A percentile compares a stretch with the other conserved stretches of the same genome.
phyloP scores from a whole-genome alignment of 169 alveolate species.

The Eimeria acervulina region DNA sequence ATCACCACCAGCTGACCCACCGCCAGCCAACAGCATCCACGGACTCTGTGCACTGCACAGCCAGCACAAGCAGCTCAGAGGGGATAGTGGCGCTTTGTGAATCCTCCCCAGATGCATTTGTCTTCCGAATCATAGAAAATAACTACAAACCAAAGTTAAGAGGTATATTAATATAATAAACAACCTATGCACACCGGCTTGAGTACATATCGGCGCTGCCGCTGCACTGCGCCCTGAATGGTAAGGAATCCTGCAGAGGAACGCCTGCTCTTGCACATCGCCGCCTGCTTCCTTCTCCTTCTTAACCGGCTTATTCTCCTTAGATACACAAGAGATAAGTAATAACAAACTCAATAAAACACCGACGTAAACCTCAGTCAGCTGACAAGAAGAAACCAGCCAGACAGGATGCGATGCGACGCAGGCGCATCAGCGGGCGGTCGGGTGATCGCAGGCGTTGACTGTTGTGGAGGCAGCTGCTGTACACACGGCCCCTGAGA shows the following conservation, averaged over 20 bases:
- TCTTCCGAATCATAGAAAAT: neutral
- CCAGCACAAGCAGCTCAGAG: conserved; percentile 68
- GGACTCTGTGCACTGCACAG: conserved; percentile 21
- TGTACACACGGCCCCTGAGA: conserved; percentile 24
- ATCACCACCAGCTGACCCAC: conserved; percentile 77
- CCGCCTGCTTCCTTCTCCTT: neutral
- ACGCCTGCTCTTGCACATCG: conserved; percentile 67
- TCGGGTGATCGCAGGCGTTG: conserved; percentile 45
- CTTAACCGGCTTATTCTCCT: neutral
- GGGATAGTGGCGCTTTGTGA: conserved; percentile 4
- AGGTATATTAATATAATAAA: neutral
- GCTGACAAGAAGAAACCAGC: neutral
- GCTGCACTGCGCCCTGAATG: neutral
- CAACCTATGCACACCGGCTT: neutral
- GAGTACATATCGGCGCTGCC: neutral
- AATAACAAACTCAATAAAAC: neutral
- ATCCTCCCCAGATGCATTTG: neutral
- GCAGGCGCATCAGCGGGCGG: conserved; percentile 68
- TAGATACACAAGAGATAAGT: neutral
- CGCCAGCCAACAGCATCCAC: conserved; percentile 22
- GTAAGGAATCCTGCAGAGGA: conserved; percentile 65
- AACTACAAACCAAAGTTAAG: neutral
- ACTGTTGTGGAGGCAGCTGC: neutral
- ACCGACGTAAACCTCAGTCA: neutral
- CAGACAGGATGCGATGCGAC: conserved; percentile 49